Percentiles rank a stretch among this genome's conserved stretches.
phyloP scores from a whole-genome alignment of 768 basidiomycete genomes.

The Kwoniella dendrophila region DNA sequence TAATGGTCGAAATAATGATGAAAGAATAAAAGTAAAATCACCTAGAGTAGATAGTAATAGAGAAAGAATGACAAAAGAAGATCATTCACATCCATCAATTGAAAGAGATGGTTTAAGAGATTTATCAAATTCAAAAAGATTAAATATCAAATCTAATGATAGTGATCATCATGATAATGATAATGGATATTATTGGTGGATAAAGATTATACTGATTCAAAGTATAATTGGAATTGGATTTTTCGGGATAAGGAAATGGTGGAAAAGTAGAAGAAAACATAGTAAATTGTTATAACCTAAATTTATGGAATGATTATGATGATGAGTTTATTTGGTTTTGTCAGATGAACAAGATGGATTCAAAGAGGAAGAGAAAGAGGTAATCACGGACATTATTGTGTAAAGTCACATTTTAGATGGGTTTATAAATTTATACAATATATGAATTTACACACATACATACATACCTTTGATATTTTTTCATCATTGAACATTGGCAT shows the following conservation, averaged over 20 bases:
- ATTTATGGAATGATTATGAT: too few relatives aligned
- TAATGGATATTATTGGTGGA: conserved; percentile 4
- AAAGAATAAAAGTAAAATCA: not conserved
- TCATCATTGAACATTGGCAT: too few relatives aligned
- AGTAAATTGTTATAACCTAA: conserved; percentile 10
- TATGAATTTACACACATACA: too few relatives aligned
- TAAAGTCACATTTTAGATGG: too few relatives aligned
- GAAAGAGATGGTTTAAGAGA: conserved; percentile 15
- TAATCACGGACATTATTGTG: too few relatives aligned
- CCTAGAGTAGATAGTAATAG: conserved; percentile 10
- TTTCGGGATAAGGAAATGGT: conserved; percentile 17
- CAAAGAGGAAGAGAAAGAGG: not conserved
- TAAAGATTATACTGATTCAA: conserved; percentile 16
- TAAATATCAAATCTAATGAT: not conserved
- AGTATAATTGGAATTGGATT: conserved; percentile 7
- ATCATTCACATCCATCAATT: conserved; percentile 15
- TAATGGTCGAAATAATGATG: not conserved
- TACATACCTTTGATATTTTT: too few relatives aligned
- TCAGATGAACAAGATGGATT: not conserved
- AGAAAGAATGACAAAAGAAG: not conserved
- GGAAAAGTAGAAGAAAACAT: conserved; percentile 23
- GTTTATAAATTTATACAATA: too few relatives aligned
- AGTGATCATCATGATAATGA: not conserved
- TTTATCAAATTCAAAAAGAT: conserved; percentile 11
- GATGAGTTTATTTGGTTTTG: too few relatives aligned